Conservation (phyloP, 1,139 yeast genomes). For the Suhomyces bolitotheri region DNA sequence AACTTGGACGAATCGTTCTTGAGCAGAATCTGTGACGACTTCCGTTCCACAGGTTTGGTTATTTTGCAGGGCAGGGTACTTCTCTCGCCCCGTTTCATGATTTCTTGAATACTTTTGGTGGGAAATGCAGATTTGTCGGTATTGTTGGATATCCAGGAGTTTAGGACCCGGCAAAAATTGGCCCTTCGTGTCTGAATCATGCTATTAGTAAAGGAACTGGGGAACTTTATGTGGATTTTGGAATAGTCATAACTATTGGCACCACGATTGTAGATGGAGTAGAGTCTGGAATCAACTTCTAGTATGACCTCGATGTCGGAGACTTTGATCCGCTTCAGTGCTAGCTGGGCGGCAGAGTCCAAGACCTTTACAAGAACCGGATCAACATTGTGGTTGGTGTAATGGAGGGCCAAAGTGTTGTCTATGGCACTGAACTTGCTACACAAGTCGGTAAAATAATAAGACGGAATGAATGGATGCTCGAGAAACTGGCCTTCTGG, state of each 20-base stretch:
- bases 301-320: constrained; percentile 21
- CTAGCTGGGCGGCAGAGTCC: constrained; percentile 23
- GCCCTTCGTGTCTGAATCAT: constrained; percentile 11
- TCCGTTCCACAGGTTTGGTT: constrained; percentile 20
- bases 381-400: constrained; percentile 27
- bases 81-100: constrained; percentile 6
- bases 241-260: constrained; percentile 3
- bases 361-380: constrained; percentile 24
- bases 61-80: constrained; percentile 22
- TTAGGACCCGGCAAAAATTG: constrained; percentile 7
- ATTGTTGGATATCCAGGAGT: constrained; percentile 15
- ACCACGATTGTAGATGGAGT: constrained; percentile 16
- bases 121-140: constrained; percentile 3
- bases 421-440: constrained; percentile 26
- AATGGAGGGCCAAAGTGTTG: constrained; percentile 26
- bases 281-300: constrained; percentile 18
- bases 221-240: constrained; percentile 14
- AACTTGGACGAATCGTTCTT: constrained; percentile 37
- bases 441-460: constrained; percentile 8
- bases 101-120: constrained; percentile 2
- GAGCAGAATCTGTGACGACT: constrained; percentile 18
- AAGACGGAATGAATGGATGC: constrained; percentile 10
- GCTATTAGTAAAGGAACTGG: constrained; percentile 9
- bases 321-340: constrained; percentile 19
- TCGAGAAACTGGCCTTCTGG: too few species aligned